Percentiles rank a stretch among this genome's conserved stretches.
These are phyloP conservation scores for Globisporangium orthogonon DNA, from an alignment of 352 stramenopile species.

Conservation along the genomic window DNA sequence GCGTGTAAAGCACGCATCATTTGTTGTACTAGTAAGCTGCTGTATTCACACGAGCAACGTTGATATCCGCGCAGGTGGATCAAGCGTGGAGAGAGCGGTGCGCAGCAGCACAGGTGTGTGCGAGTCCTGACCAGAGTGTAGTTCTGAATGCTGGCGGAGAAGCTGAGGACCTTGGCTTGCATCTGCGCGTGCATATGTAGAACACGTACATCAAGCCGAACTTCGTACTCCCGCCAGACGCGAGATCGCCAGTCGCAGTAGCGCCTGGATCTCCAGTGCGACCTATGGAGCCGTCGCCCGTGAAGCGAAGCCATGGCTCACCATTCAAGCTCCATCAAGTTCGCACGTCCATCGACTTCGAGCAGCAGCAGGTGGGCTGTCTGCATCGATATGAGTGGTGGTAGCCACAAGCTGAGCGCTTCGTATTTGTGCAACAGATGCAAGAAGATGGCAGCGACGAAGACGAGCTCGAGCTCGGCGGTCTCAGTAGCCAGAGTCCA, in stretches of 20 bases:
- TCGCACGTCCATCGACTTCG: neutral
- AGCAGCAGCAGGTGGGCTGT: conserved; percentile 2
- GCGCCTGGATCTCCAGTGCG: conserved; percentile 1
- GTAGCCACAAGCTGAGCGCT: neutral
- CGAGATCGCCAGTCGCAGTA: neutral
- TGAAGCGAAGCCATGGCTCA: neutral
- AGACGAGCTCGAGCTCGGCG: conserved; percentile 8
- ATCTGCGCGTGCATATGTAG: neutral
- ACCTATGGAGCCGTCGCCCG: neutral
- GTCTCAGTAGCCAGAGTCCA: neutral
- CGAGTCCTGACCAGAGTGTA: neutral
- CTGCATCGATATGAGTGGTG: neutral
- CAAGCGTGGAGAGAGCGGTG: conserved; percentile 17
- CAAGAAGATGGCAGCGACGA: neutral
- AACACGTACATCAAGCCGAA: conserved; percentile 27
- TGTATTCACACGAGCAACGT: conserved; percentile 7
- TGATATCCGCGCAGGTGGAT: conserved; percentile 6
- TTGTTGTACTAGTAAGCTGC: conserved; percentile 7
- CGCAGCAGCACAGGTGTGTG: conserved; percentile 9
- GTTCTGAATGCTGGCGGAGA: too few relatives aligned
- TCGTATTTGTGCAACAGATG: neutral
- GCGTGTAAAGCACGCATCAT: neutral
- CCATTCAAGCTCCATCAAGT: conserved; percentile 1
- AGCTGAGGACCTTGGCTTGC: neutral
- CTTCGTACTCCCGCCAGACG: conserved; percentile 26